Percentiles rank a stretch among this genome's conserved stretches.
Evolutionary conservation across 345 rosid species (phyloP).

Genomic region (Mallotus nudiflorus): DNA sequence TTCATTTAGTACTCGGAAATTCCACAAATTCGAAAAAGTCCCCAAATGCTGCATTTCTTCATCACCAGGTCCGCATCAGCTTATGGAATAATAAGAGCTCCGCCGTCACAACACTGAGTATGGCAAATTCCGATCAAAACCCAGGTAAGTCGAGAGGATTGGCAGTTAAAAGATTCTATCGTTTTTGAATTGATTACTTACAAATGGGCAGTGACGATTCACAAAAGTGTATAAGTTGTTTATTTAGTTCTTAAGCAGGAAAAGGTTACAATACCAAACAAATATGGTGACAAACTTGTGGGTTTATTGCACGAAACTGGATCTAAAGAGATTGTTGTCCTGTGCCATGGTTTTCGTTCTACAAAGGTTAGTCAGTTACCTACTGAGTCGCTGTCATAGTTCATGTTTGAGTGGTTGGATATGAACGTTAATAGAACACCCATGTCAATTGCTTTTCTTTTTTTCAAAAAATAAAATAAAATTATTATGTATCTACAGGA

Average conservation of each 20-base stretch:
- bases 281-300: conserved; percentile 29
- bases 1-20: neutral
- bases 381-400: neutral
- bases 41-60: neutral
- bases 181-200: neutral
- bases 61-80: neutral
- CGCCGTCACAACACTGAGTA: neutral
- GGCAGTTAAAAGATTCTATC: neutral
- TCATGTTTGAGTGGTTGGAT: neutral
- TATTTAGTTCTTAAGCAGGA: conserved; percentile 19
- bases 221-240: neutral
- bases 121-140: conserved; percentile 17
- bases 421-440: neutral
- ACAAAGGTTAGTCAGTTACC: conserved; percentile 16
- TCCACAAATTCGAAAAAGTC: conserved; percentile 6
- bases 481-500: conserved; percentile 20
- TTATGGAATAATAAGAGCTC: neutral
- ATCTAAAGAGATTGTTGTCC: conserved; percentile 26
- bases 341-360: conserved; percentile 32
- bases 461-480: no score
- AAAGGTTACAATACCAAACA: conserved; percentile 19
- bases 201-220: neutral
- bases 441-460: no score
- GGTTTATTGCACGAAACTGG: conserved; percentile 33
- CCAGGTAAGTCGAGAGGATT: conserved; percentile 7